Evolutionary conservation across 306 rosid species (phyloP).

Genomic region (Cajanus cajan): DNA sequence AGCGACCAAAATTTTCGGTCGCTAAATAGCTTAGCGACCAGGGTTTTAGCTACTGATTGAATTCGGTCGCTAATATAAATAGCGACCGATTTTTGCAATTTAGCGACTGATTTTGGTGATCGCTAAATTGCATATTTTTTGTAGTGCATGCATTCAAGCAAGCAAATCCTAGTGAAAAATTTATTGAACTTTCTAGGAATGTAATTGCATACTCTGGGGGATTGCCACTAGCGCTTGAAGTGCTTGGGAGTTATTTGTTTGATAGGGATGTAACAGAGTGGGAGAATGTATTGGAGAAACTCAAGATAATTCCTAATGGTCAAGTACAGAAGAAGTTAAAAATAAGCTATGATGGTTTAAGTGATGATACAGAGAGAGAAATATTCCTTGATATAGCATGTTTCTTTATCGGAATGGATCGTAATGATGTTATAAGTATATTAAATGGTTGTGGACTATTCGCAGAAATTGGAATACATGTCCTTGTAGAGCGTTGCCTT

Average conservation of each 20-base stretch:
- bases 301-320: background rate
- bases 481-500: slow-evolving; percentile 19
- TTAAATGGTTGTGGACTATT: background rate
- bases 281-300: background rate
- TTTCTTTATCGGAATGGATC: slow-evolving; percentile 8
- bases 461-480: slow-evolving; percentile 5
- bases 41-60: too few species aligned
- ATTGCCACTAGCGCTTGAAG: slow-evolving; percentile 12
- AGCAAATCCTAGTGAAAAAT: background rate
- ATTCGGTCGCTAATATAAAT: too few species aligned
- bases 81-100: too few species aligned
- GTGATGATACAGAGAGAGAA: background rate
- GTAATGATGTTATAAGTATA: background rate
- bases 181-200: background rate
- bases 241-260: background rate
- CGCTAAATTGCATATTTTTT: too few species aligned
- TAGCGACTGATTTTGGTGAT: too few species aligned
- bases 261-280: background rate
- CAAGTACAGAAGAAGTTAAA: background rate
- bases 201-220: background rate
- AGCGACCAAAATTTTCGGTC: too few species aligned
- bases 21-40: too few species aligned
- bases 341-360: slow-evolving; percentile 28
- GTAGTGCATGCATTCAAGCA: slow-evolving; percentile 28
- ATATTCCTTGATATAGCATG: slow-evolving; percentile 17